These are phyloP conservation scores for Mortierella sp. DNA, from an alignment of 371 early-diverging fungal species.

Conservation along the genomic window DNA sequence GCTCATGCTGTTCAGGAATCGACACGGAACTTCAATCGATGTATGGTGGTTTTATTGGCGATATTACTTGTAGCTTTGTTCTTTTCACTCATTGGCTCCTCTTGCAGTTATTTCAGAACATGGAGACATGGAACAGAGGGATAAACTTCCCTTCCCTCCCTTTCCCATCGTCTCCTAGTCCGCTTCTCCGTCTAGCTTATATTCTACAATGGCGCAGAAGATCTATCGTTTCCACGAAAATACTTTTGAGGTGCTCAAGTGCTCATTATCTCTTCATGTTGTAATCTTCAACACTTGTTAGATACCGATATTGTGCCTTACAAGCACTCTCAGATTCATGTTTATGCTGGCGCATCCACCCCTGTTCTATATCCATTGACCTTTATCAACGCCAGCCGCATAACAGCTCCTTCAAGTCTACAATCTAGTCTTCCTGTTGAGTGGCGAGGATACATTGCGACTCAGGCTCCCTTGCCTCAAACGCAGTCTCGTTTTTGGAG, in stretches of 20 bases:
- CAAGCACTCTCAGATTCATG: conserved; percentile 27
- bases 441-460: conserved; percentile 79
- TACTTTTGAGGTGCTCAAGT: no score
- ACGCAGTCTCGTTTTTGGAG: conserved; percentile 93
- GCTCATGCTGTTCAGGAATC: conserved; percentile 9
- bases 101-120: neutral
- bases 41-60: conserved; percentile 17
- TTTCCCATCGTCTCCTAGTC: no score
- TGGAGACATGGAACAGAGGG: neutral
- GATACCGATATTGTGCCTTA: conserved; percentile 47
- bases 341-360: conserved; percentile 4
- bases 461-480: conserved; percentile 89
- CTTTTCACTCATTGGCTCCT: neutral
- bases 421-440: conserved; percentile 22
- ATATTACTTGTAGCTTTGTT: neutral
- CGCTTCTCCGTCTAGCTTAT: no score
- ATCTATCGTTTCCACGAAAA: no score
- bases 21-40: conserved; percentile 37
- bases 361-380: neutral
- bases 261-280: neutral
- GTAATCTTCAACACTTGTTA: conserved; percentile 2
- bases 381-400: conserved; percentile 49
- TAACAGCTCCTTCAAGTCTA: conserved; percentile 27
- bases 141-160: no score
- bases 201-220: no score